These are phyloP conservation scores for Rickenella mellea DNA, from an alignment of 768 basidiomycete genomes.

Conservation along the genomic window DNA sequence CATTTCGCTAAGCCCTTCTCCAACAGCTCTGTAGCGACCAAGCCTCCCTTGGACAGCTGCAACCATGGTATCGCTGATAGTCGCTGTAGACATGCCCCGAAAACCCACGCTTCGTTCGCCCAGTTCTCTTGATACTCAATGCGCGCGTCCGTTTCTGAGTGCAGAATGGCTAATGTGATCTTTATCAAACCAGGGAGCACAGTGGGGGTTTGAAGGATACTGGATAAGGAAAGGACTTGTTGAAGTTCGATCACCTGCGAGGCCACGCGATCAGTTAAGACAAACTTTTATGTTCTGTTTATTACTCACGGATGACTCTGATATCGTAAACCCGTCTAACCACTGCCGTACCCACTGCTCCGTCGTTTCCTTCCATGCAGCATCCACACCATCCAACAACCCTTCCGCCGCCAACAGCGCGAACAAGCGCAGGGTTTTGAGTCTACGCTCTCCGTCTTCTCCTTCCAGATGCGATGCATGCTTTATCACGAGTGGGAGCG, in stretches of 20 bases:
- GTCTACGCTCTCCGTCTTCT: slow-evolving; percentile 17
- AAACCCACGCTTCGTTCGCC: slow-evolving; percentile 40
- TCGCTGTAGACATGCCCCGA: slow-evolving; percentile 55
- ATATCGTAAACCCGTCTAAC: slow-evolving; percentile 32
- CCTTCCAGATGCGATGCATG: slow-evolving; percentile 34
- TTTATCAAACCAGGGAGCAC: slow-evolving; percentile 28
- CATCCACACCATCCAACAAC: slow-evolving; percentile 47
- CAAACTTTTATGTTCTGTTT: not conserved
- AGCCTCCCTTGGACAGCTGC: too few species aligned
- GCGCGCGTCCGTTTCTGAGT: slow-evolving; percentile 14
- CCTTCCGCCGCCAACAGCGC: slow-evolving; percentile 36
- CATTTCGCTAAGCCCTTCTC: slow-evolving; percentile 47
- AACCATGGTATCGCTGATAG: too few species aligned
- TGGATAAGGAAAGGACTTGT: slow-evolving; percentile 43
- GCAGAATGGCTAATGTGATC: slow-evolving; percentile 35
- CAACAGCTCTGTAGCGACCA: too few species aligned
- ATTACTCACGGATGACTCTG: slow-evolving; percentile 30
- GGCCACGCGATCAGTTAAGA: not conserved
- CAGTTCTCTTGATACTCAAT: slow-evolving; percentile 21
- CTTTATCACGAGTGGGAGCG: slow-evolving; percentile 48
- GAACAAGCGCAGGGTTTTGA: slow-evolving; percentile 35
- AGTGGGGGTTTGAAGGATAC: slow-evolving; percentile 31
- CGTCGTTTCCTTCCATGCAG: slow-evolving; percentile 48
- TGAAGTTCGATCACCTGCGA: slow-evolving; percentile 40
- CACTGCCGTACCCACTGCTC: slow-evolving; percentile 38